These are phyloP conservation scores for Trichoderma gracile DNA, from an alignment of 2,329 filamentous ascomycete species.

Conservation along the genomic window DNA sequence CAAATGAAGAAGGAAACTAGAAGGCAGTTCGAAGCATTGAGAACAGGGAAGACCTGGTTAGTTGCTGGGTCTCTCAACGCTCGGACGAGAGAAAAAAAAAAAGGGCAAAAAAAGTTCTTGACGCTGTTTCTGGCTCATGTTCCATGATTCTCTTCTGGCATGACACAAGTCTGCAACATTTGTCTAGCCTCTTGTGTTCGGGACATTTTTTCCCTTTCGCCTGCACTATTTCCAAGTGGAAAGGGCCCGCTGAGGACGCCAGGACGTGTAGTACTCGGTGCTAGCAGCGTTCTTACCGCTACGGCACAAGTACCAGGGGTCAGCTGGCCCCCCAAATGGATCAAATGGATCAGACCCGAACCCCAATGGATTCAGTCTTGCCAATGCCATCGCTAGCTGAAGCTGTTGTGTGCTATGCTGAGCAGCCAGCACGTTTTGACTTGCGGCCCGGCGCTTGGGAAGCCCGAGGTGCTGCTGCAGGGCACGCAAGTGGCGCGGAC, in stretches of 20 bases:
- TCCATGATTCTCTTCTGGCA: neutral
- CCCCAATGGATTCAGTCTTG: too few relatives aligned
- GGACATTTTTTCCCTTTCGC: neutral
- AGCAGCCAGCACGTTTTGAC: slow-evolving; percentile 1
- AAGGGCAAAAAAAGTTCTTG: neutral
- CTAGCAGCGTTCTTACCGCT: slow-evolving; percentile 5
- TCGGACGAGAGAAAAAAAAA: too few relatives aligned
- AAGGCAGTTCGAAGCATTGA: slow-evolving; percentile 1
- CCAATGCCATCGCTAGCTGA: neutral
- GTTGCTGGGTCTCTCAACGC: neutral
- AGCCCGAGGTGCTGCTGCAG: neutral
- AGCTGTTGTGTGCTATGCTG: neutral
- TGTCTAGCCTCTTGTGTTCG: slow-evolving; percentile 1
- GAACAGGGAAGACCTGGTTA: slow-evolving; percentile 3
- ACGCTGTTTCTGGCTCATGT: neutral
- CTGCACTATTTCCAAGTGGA: neutral
- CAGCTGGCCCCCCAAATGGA: slow-evolving; percentile 9
- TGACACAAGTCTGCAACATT: slow-evolving; percentile 12
- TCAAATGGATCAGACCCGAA: neutral
- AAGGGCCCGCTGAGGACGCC: neutral
- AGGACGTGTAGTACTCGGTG: slow-evolving; percentile 1
- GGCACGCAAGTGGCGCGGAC: slow-evolving; percentile 5
- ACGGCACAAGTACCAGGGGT: slow-evolving; percentile 8
- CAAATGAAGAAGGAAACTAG: neutral
- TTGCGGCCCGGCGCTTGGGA: slow-evolving; percentile 5